Base-by-base conservation (phyloP, 345 rosid genomes). In the Nephelium lappaceum region DNA sequence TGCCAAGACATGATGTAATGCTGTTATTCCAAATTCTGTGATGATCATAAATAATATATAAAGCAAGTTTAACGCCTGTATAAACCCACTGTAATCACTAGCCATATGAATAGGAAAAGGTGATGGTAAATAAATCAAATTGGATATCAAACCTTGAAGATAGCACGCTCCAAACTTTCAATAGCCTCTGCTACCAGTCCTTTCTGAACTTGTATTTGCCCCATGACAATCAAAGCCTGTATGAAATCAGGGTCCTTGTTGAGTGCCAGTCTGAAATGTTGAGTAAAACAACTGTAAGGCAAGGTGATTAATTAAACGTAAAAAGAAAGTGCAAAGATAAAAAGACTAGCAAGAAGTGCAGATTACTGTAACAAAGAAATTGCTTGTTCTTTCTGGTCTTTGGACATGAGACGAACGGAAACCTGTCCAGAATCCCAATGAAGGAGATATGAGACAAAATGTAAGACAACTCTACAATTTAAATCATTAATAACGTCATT, bases 171-270 rank as follows among this genome's bases (percentile, higher is more conserved):
- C 41, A 95, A 88, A 81, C 84, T 81, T 66, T 89, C 85, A 72
- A 78, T 75, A 61, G 98, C 95, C 79, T 95, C 96, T 60, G 61
- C 79, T 31, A 79, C 78, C 76, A 81, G 83, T 71, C 84, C 96
- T 74, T 86, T 85, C 66, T 87, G 93, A 80, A 88, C 81, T 55
- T 90, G 84, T 87, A 90, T 82, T 81, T 92, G 95, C 12, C 98
- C 98, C 91, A 91, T 74, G 74, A 87, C 77, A 82, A 90, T 78
- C 89, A 90, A 65, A 70, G 95, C 95, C 41, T 78, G 81, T 23
- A 87, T 64, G 78, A 83, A 83, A 51, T 87, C 92, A 74, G 97
- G 97, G 78, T 95, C 98, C 76, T 91, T 95, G 43, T 84, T 83
- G 65, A 95, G 86, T 45, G 97, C 97, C 78, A 89, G 76, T 80